These are phyloP conservation scores for Cenococcum geophilum DNA, from an alignment of 495 filamentous ascomycete species.

Conservation along the genomic window DNA sequence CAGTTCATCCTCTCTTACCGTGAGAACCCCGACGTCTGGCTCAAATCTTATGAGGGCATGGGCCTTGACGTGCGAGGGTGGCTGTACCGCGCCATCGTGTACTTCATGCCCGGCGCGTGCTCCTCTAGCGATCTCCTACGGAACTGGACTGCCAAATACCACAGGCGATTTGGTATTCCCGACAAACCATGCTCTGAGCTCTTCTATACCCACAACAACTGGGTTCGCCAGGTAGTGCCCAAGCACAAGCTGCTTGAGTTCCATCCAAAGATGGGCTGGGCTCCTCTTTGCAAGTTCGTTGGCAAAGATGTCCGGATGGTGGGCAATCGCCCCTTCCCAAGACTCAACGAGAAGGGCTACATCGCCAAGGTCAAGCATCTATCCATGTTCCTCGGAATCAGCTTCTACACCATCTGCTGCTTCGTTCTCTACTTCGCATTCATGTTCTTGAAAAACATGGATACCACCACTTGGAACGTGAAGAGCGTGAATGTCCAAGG, in stretches of 20 bases:
- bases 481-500: neutral
- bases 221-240: neutral
- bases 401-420: constrained; percentile 1
- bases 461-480: neutral
- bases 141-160: neutral
- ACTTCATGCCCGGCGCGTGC: neutral
- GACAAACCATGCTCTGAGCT: neutral
- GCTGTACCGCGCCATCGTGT: constrained; percentile 1
- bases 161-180: neutral
- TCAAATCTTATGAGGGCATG: constrained; percentile 24
- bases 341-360: constrained; percentile 26
- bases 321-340: constrained; percentile 30
- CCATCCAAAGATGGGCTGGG: constrained; percentile 34
- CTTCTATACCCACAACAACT: constrained; percentile 3
- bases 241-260: constrained; percentile 32
- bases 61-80: constrained; percentile 2
- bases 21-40: constrained; percentile 11
- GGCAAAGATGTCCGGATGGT: constrained; percentile 19
- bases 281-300: constrained; percentile 33
- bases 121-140: neutral
- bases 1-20: constrained; percentile 34
- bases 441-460: neutral
- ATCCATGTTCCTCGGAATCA: neutral
- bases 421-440: neutral
- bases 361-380: constrained; percentile 3